Conservation (phyloP, 192 early-diverging fungal genomes). For the Podila horticola region DNA sequence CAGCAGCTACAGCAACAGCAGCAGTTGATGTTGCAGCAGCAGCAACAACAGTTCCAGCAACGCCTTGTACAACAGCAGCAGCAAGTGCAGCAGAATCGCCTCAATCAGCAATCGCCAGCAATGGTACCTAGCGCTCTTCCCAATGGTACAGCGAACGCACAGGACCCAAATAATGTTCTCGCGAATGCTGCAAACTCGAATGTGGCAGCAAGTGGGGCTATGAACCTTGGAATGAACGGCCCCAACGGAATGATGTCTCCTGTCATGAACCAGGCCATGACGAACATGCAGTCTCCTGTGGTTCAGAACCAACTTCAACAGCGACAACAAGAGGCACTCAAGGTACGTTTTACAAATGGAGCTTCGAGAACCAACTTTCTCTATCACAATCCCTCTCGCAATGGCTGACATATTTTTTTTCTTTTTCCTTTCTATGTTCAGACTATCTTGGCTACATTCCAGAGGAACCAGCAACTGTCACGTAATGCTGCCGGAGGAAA, state of each 20-base stretch:
- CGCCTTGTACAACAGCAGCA: constrained; percentile 1
- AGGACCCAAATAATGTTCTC: background rate
- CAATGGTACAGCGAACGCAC: constrained; percentile 5
- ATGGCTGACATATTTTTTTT: background rate
- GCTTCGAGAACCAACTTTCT: background rate
- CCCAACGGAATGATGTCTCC: constrained; percentile 47
- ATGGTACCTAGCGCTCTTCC: constrained; percentile 24
- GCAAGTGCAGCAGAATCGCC: constrained; percentile 10
- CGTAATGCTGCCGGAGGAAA: constrained; percentile 16
- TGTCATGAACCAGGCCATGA: constrained; percentile 24
- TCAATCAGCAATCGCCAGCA: constrained; percentile 21
- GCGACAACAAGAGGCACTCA: constrained; percentile 22
- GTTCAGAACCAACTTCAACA: constrained; percentile 8
- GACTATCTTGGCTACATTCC: constrained; percentile 27
- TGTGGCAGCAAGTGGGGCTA: background rate
- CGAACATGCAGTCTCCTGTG: constrained; percentile 14
- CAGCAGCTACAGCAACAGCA: constrained; percentile 14
- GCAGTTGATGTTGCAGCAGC: background rate
- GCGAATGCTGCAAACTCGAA: constrained; percentile 2
- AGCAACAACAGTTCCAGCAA: background rate
- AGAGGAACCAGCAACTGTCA: constrained; percentile 25
- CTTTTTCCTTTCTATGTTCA: constrained; percentile 9
- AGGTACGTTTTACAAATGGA: background rate
- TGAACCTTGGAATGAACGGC: constrained; percentile 2
- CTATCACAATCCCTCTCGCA: background rate